These are phyloP conservation scores for Pittosporum tobira DNA, from an alignment of 129 eudicot genomes.

Conservation along the genomic window DNA sequence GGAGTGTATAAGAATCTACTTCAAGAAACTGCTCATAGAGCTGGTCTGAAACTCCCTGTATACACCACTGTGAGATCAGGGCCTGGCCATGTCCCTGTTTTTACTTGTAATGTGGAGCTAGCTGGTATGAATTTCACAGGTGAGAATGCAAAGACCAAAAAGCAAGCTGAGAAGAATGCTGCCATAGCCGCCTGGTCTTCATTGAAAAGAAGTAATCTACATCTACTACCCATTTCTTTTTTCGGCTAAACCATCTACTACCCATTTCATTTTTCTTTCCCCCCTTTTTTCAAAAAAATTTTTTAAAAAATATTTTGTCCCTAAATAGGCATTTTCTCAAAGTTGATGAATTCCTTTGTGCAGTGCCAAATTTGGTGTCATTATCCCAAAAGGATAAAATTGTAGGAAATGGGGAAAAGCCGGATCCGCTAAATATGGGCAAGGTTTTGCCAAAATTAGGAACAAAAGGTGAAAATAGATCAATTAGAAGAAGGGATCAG, in stretches of 20 bases:
- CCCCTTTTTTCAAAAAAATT: not conserved
- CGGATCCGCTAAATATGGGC: conserved; percentile 10
- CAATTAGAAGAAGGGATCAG: conserved; percentile 12
- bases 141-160: conserved; percentile 27
- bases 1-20: conserved; percentile 38
- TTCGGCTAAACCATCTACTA: not conserved
- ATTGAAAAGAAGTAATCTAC: conserved; percentile 19
- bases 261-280: too few species aligned
- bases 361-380: conserved; percentile 29
- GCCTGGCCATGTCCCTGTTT: conserved; percentile 26
- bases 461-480: conserved; percentile 5
- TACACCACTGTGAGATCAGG: conserved; percentile 32
- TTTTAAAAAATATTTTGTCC: too few species aligned
- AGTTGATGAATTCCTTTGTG: not conserved
- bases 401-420: conserved; percentile 7
- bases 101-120: conserved; percentile 27
- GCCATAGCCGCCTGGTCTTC: conserved; percentile 41
- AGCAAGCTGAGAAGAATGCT: conserved; percentile 40
- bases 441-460: conserved; percentile 16
- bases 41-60: conserved; percentile 25
- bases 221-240: not conserved
- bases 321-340: not conserved
- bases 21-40: conserved; percentile 36
- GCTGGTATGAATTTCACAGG: conserved; percentile 29
- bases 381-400: conserved; percentile 5